These are phyloP conservation scores for Saccharum spontaneum DNA, from an alignment of 176 grass and related monocot species.

Conservation along the genomic window DNA sequence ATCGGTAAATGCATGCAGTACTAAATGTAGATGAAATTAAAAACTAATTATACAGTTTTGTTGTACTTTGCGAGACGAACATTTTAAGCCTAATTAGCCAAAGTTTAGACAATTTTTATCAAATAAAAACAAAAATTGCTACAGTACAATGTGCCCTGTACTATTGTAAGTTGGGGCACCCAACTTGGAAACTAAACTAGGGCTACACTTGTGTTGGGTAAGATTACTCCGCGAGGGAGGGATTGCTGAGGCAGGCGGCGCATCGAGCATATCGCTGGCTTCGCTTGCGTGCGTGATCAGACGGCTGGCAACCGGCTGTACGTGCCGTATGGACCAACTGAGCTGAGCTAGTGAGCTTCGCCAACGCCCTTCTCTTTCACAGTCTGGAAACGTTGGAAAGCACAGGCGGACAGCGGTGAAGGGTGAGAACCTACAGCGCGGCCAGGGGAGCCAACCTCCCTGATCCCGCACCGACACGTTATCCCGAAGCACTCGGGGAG, in stretches of 20 bases:
- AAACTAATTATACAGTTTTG: no score
- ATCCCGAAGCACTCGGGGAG: not conserved
- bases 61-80: no score
- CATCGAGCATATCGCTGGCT: not conserved
- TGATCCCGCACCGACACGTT: slow-evolving; percentile 33
- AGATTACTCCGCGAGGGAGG: not conserved
- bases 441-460: not conserved
- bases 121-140: no score
- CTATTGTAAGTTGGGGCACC: no score
- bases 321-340: not conserved
- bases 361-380: not conserved
- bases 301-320: slow-evolving; percentile 8
- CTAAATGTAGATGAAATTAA: no score
- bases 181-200: no score
- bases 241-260: not conserved
- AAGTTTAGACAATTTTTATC: no score
- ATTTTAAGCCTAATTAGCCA: no score
- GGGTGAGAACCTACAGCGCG: not conserved
- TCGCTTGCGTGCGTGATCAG: not conserved
- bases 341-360: not conserved
- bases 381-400: slow-evolving; percentile 17
- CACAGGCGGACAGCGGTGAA: not conserved
- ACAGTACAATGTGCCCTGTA: no score
- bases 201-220: not conserved
- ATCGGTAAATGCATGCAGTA: no score